phyloP scores from a whole-genome alignment of 1,284 basidiomycete genomes.

The Microbotryomycetes sp. region DNA sequence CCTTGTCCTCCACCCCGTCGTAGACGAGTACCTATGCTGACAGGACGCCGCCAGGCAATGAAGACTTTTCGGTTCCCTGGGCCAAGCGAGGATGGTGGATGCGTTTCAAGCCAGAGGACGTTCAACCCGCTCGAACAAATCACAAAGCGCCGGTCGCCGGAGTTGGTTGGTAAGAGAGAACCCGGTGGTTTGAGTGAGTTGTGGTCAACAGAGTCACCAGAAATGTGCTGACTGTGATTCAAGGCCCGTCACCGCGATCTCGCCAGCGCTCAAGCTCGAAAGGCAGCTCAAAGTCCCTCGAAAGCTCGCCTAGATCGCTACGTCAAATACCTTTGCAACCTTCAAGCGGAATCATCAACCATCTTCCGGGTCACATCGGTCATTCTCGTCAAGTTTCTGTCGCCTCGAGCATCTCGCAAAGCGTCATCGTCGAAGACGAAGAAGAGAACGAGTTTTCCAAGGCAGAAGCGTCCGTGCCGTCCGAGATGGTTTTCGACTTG shows the following conservation, averaged over 20 bases:
- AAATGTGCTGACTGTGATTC: not conserved
- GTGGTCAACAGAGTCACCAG: not conserved
- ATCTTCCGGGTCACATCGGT: too few relatives aligned
- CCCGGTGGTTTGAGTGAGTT: not conserved
- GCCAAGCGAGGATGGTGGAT: not conserved
- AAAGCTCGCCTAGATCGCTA: too few relatives aligned
- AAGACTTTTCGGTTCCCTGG: constrained; percentile 19
- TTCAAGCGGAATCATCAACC: too few relatives aligned
- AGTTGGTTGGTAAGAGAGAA: not conserved
- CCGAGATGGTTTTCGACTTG: not conserved
- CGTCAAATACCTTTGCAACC: too few relatives aligned
- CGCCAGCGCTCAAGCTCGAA: not conserved
- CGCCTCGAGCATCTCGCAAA: constrained; percentile 4
- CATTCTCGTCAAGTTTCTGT: constrained; percentile 1
- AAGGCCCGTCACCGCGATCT: not conserved
- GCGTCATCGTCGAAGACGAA: constrained; percentile 7
- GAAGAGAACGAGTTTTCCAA: not conserved
- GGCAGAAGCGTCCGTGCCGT: not conserved
- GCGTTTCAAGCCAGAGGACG: not conserved
- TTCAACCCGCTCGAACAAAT: constrained; percentile 4
- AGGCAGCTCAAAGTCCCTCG: not conserved
- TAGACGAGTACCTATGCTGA: constrained; percentile 23
- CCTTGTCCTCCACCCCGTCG: constrained; percentile 18
- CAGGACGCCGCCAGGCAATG: not conserved
- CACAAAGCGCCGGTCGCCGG: not conserved